Base-by-base conservation (phyloP, 2,329 filamentous ascomycete species). In the Claviceps sorghi region DNA sequence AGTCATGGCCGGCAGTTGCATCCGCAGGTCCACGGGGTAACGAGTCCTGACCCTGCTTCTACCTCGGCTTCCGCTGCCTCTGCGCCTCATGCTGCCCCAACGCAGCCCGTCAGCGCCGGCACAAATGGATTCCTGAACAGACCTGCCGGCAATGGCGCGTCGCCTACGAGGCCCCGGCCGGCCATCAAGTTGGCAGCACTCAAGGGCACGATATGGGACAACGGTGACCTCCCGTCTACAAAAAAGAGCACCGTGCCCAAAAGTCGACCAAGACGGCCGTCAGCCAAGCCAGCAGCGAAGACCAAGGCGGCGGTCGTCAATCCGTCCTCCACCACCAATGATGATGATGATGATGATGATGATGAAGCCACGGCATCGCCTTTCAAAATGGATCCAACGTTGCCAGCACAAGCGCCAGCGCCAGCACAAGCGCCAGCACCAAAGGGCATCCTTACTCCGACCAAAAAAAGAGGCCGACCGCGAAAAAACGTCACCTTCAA, bases 401-500 rank as follows among this genome's bases (percentile, higher is more conserved):
- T 56, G 15, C 43, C 43, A 13, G 22, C 43, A 30, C 32, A 3
- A 34, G 32, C 32, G 2, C 32, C 32, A 34, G 32, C 32, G 2
- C 32, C 32, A 11, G 32, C 32, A 9, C 32, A 3, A 34, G 32
- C 54, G n/a, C 57, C 56, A 13, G 48, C 62, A n/a, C 69, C 75
- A 10, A 80, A 76, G 60, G 71, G 78, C 8, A 83, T 82, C 52
- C 61, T 82, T 43, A 75, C 76, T 2, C 78, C 80, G 3, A 69
- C 68, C 19, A 55, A 53, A 72, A 72, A 69, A 54, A 65, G 59
- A 64, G 69, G 59, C 57, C 63, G 62, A 19, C 61, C 63, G 19
- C 70, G 65, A 15, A 83, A 82, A 63, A 81, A 65, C 56, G 79
- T 82, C 15, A 74, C 70, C 0, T 83, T 82, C 36, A 60, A 64